Evolutionary conservation across 768 basidiomycete genomes (phyloP), one percentile per base, ranked within the genome.

Genomic region (Nevesoporus exiguus): DNA sequence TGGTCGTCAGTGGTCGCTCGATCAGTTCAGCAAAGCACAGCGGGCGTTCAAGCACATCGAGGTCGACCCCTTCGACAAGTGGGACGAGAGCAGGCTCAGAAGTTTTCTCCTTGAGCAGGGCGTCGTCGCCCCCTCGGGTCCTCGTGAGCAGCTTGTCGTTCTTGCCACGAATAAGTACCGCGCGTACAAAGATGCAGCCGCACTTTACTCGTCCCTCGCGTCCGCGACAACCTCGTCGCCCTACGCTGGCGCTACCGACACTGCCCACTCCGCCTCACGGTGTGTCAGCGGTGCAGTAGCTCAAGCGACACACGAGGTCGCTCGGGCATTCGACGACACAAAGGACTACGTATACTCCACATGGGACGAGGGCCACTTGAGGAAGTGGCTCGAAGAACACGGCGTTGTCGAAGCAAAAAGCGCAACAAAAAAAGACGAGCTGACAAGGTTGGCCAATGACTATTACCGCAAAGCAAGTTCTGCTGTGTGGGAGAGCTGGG

Each of bases 281-380:
- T 74, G 72, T 37, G 61, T 73, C 15, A 73, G 76, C 9, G 79
- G 71, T 46, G 50, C 77, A 2, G 75, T 72, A 14, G 74, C 81
- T 0, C 79, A 82, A 55, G 82, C 84, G 3, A 81, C 84, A 1
- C 71, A 77, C 15, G 76, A 79, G 2, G 80, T 75, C 10, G 70
- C 68, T 8, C 73, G 75, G 22, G 73, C 72, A 25, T 67, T 92
- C 21, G 88, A 94, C 57, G 82, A 88, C 54, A 69, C 84, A 29
- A 90, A 85, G 67, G 94, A 98, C 68, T 95, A 93, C 61, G 73
- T 94, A 17, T 96, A 89, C 69, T 92, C 89, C 0, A 82, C 88
- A 0, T 97, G 96, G 96, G 85, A 88, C 52, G 91, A 95, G 60
- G 86, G 77, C 62, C 77, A 78, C 58, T 71, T 98, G 44, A 77